Evolutionary conservation across 352 stramenopile species (phyloP).

Genomic region (Pythium utonaiense): DNA sequence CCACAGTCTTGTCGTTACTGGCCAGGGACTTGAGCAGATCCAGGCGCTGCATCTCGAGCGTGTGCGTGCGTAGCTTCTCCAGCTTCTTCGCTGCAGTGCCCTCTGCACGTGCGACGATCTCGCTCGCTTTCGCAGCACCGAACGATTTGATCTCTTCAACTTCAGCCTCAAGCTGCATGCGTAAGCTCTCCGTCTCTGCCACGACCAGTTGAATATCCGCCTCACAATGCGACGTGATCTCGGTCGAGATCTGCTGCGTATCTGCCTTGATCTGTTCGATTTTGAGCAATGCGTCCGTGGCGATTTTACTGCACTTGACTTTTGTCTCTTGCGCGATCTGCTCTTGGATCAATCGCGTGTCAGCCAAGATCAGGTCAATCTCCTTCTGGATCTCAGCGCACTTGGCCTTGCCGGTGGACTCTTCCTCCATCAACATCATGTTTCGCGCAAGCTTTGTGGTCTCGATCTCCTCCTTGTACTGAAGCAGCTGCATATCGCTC

Average conservation of each 20-base stretch:
- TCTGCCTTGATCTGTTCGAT: conserved; percentile 46
- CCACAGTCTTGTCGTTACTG: conserved; percentile 39
- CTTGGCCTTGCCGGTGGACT: conserved; percentile 49
- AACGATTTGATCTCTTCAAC: conserved; percentile 29
- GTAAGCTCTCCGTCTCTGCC: conserved; percentile 30
- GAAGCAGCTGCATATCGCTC: conserved; percentile 72
- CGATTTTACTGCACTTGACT: conserved; percentile 44
- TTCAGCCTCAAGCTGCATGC: conserved; percentile 35
- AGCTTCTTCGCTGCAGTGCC: conserved; percentile 35
- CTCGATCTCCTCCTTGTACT: conserved; percentile 54
- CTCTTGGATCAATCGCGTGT: conserved; percentile 45
- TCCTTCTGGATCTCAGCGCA: conserved; percentile 58
- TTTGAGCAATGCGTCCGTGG: conserved; percentile 35
- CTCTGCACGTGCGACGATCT: conserved; percentile 47
- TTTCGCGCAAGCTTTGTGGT: conserved; percentile 45
- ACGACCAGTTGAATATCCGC: conserved; percentile 43
- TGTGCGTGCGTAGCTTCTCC: conserved; percentile 34
- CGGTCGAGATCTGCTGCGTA: conserved; percentile 37
- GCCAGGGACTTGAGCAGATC: conserved; percentile 39
- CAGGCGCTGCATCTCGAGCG: conserved; percentile 43
- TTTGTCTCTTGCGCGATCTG: conserved; percentile 52
- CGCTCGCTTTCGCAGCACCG: conserved; percentile 33
- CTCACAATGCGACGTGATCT: conserved; percentile 40
- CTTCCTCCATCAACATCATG: conserved; percentile 59
- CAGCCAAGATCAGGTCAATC: conserved; percentile 46